Evolutionary conservation across 2,329 filamentous ascomycete species (phyloP), one percentile per base, ranked within the genome.

Genomic region (Zymoseptoria tritici): DNA sequence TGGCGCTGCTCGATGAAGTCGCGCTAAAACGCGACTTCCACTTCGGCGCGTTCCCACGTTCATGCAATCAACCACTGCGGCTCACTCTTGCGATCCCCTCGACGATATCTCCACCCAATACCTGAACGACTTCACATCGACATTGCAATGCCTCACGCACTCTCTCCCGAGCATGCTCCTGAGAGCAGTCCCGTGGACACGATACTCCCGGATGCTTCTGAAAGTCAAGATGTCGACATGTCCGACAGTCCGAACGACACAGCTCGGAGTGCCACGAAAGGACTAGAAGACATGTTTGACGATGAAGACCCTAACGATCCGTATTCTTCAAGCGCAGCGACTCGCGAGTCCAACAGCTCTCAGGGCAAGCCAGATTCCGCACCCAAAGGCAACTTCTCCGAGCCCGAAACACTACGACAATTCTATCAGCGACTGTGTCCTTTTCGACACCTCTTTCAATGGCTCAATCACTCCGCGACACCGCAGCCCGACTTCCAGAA

Each of bases 381-480:
- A 42, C 62, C 64, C 22, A 67, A 69, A 56, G 60, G 67, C 4
- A 66, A 63, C 26, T 72, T 61, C 50, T 89, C 85, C 49, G 90
- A 96, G 67, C 86, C 90, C 1, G 90, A 92, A 70, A 83, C 95
- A 9, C 91, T 97, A 85, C 85, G 89, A 68, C 90, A 88, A 64
- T 99, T 97, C 78, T 99, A 99, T 74, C 90, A 96, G 72, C 90
- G 94, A 54, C 81, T 99, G 46, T 97, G 97, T 69, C 94, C 94
- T 4, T 99, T 96, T 81, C 86, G 92, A 61, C 88, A 90, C 62
- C 85, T 97, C 20, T 99, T 97, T 76, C 92, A 97, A 74, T 99
- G 94, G 94, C 84, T 99, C 54, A 99, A 97, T 72, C 94, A 97
- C 76, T 90, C 90, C 57, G 88, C 91, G 6, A 86, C 86, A 6